A percentile compares a stretch with the other conserved stretches of the same genome.
Evolutionary conservation across 306 rosid genomes (phyloP).

Genomic region (Fragaria iinumae): DNA sequence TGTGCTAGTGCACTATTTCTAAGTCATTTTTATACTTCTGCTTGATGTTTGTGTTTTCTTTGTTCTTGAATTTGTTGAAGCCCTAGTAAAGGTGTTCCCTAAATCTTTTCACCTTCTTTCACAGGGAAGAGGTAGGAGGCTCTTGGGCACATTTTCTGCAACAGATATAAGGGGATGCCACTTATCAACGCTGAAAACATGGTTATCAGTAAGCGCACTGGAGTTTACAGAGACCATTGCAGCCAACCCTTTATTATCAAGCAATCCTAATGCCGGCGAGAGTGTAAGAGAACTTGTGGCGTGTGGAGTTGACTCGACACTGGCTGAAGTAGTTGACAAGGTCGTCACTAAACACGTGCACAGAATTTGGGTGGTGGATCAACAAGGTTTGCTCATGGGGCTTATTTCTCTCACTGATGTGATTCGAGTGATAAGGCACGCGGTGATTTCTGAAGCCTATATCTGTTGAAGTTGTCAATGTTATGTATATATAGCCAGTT

Average conservation of each 20-base stretch:
- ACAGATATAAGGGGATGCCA: constrained; percentile 77
- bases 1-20: neutral
- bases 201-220: constrained; percentile 65
- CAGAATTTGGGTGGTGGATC: constrained; percentile 79
- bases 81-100: neutral
- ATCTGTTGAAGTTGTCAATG: neutral
- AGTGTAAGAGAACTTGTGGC: constrained; percentile 52
- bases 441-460: constrained; percentile 26
- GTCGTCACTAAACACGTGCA: constrained; percentile 67
- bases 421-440: constrained; percentile 55
- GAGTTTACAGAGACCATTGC: constrained; percentile 49
- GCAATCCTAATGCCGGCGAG: constrained; percentile 9
- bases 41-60: too few relatives aligned
- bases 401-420: constrained; percentile 71
- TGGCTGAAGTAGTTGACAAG: constrained; percentile 56
- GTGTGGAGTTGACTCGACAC: constrained; percentile 45
- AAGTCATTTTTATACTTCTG: too few relatives aligned
- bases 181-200: constrained; percentile 57
- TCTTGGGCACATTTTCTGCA: constrained; percentile 68
- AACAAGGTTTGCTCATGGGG: constrained; percentile 64
- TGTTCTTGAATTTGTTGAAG: neutral
- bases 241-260: constrained; percentile 38
- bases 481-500: neutral
- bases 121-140: constrained; percentile 69
- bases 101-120: neutral